phyloP scores from a whole-genome alignment of 768 basidiomycete genomes.

The Tricholomella constricta region DNA sequence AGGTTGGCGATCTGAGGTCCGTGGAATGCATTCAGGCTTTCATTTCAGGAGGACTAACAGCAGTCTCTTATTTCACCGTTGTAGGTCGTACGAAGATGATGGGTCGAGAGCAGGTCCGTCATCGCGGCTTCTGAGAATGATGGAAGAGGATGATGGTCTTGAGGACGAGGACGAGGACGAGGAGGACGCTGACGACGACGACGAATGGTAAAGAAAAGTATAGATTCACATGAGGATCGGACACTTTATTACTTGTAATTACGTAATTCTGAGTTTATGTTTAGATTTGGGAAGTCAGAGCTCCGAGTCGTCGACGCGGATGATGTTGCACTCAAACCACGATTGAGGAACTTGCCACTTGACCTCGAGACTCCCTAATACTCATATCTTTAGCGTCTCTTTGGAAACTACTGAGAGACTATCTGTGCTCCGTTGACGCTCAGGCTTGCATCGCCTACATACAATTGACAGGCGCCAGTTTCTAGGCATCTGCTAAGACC shows the following conservation, averaged over 20 bases:
- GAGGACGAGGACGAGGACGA: background rate
- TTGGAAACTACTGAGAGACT: no score
- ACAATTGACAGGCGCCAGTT: no score
- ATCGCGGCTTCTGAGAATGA: constrained; percentile 10
- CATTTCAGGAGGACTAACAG: background rate
- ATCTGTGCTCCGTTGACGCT: no score
- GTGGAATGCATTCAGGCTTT: background rate
- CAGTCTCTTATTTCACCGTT: background rate
- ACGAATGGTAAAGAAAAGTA: background rate
- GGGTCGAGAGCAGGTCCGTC: constrained; percentile 16
- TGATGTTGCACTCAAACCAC: no score
- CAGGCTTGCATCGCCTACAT: no score
- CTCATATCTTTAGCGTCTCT: no score
- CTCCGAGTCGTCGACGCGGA: no score
- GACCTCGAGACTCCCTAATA: no score
- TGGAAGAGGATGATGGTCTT: background rate
- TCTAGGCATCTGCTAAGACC: background rate
- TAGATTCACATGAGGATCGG: background rate
- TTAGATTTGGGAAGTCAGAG: no score
- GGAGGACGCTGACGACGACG: background rate
- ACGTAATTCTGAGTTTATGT: no score
- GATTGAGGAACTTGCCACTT: no score
- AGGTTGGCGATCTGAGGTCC: background rate
- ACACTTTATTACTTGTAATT: background rate
- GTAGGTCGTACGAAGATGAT: constrained; percentile 11